Evolutionary conservation across 164 flowering plant species (phyloP).

Genomic region (Annona squamosa): DNA sequence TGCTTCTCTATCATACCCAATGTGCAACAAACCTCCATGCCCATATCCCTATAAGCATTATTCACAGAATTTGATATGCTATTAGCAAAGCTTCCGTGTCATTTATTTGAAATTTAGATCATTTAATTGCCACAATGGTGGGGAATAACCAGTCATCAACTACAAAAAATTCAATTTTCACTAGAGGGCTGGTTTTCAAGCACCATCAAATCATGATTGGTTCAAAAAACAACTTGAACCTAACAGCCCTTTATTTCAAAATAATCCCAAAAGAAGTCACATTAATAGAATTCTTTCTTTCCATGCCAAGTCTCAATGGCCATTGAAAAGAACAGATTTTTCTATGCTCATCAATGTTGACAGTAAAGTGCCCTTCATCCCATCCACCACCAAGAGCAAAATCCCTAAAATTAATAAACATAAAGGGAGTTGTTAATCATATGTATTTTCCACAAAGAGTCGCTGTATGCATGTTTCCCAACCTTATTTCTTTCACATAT

Average conservation of each 20-base stretch:
- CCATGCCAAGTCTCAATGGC: no score
- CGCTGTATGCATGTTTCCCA: not conserved
- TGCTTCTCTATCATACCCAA: conserved; percentile 98
- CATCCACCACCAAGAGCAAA: not conserved
- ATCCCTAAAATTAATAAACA: not conserved
- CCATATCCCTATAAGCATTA: conserved; percentile 61
- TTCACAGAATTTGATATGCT: not conserved
- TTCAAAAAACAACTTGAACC: not conserved
- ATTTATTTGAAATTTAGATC: not conserved
- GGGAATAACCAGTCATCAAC: not conserved
- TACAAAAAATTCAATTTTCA: not conserved
- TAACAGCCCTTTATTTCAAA: not conserved
- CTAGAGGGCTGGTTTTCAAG: not conserved
- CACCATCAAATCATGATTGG: not conserved
- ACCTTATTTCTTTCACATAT: conserved; percentile 96
- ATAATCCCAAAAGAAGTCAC: not conserved
- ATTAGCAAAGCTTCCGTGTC: not conserved
- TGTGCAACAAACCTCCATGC: conserved; percentile 99
- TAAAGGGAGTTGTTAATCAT: no score
- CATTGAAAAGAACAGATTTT: not conserved
- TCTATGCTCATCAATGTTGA: not conserved
- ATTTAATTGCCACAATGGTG: not conserved
- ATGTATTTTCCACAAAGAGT: not conserved
- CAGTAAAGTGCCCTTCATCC: not conserved
- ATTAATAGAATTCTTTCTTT: not conserved